Evolutionary conservation across 1,284 basidiomycete species (phyloP).

Genomic region (Ustilago bromivora): DNA sequence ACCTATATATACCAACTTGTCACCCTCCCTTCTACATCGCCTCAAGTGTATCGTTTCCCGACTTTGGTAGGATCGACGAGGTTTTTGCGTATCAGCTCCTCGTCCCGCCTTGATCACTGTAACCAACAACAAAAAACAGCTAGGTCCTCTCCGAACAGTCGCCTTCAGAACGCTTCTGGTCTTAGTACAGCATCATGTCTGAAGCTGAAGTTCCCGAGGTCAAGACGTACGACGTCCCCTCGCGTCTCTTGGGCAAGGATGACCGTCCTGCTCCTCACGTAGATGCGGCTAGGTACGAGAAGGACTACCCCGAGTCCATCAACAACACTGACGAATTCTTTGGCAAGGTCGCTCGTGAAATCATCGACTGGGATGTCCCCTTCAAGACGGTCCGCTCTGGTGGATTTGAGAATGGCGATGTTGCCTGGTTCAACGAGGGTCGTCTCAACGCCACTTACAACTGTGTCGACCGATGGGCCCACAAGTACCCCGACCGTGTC

Average conservation of each 20-base stretch:
- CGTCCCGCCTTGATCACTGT: background rate
- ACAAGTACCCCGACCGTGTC: constrained; percentile 88
- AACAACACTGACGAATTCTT: constrained; percentile 62
- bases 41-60: constrained; percentile 14
- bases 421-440: constrained; percentile 83
- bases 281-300: constrained; percentile 52
- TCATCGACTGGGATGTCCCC: constrained; percentile 88
- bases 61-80: constrained; percentile 1
- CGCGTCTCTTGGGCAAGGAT: constrained; percentile 57
- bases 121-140: constrained; percentile 7
- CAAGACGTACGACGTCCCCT: constrained; percentile 53
- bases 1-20: constrained; percentile 10
- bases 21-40: constrained; percentile 9
- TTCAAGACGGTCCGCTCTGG: constrained; percentile 91
- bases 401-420: constrained; percentile 85
- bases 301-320: constrained; percentile 55
- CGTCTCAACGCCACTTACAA: constrained; percentile 85
- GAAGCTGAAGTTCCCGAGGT: constrained; percentile 54
- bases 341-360: constrained; percentile 77
- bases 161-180: constrained; percentile 2
- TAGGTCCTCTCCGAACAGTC: background rate
- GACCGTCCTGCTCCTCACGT: constrained; percentile 59
- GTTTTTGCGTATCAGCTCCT: background rate
- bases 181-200: constrained; percentile 19
- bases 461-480: constrained; percentile 95